Evolutionary conservation across 2,329 filamentous ascomycete species (phyloP).

Genomic region (Pyrenophora tritici-repentis): DNA sequence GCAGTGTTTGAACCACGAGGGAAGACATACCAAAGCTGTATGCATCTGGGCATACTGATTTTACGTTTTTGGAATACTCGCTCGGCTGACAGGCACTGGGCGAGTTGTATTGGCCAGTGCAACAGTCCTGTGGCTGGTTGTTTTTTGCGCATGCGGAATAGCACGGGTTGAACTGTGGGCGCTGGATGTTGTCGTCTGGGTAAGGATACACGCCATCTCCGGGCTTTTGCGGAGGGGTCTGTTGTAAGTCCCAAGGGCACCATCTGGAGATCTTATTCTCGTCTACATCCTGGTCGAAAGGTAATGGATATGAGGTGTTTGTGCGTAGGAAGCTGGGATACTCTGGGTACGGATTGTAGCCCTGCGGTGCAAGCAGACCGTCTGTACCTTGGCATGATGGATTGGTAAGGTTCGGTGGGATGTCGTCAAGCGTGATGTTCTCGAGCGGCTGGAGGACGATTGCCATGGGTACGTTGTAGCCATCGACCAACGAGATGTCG

Average conservation of each 20-base stretch:
- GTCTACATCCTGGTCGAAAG: slow-evolving; percentile 66
- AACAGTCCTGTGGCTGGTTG: slow-evolving; percentile 72
- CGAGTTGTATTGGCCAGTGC: slow-evolving; percentile 69
- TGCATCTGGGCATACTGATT: slow-evolving; percentile 79
- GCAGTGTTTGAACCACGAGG: background rate
- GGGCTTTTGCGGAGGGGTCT: slow-evolving; percentile 69
- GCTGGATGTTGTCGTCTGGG: slow-evolving; percentile 72
- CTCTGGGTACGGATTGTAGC: slow-evolving; percentile 58
- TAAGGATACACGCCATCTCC: slow-evolving; percentile 80
- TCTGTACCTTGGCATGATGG: slow-evolving; percentile 75
- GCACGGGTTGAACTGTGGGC: slow-evolving; percentile 77
- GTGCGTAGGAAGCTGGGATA: slow-evolving; percentile 61
- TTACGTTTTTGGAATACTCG: slow-evolving; percentile 70
- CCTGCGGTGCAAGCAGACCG: slow-evolving; percentile 58
- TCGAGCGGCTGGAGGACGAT: slow-evolving; percentile 58
- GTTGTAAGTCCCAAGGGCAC: slow-evolving; percentile 82
- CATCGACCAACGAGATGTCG: slow-evolving; percentile 83
- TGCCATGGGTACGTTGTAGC: slow-evolving; percentile 77
- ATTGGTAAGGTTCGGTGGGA: slow-evolving; percentile 78
- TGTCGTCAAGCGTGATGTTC: slow-evolving; percentile 63
- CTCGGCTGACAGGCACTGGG: slow-evolving; percentile 68
- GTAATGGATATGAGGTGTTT: slow-evolving; percentile 69
- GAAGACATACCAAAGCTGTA: slow-evolving; percentile 72
- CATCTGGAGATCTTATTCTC: slow-evolving; percentile 65
- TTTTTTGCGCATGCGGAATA: slow-evolving; percentile 75